Evolutionary conservation across 805 yeast species (phyloP).

Genomic region (Kluyveromyces wickerhamii): DNA sequence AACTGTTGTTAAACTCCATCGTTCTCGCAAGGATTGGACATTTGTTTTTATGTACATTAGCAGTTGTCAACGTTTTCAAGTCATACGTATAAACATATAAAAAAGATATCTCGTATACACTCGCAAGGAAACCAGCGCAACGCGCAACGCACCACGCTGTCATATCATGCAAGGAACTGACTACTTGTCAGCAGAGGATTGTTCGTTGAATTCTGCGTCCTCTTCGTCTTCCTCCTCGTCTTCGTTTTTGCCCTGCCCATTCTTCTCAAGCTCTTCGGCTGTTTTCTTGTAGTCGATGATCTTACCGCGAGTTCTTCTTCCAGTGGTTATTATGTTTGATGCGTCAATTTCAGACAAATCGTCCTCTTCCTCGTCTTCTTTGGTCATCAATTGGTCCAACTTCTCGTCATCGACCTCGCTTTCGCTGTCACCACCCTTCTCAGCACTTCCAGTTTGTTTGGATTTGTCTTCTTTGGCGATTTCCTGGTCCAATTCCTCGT

Average conservation of each 20-base stretch:
- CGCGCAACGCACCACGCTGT: too few relatives aligned
- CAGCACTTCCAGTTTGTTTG: conserved; percentile 27
- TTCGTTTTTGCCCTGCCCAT: conserved; percentile 32
- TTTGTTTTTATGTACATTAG: background rate
- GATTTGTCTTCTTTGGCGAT: conserved; percentile 48
- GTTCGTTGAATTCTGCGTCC: conserved; percentile 44
- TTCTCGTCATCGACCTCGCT: conserved; percentile 49
- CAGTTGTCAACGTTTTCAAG: too few relatives aligned
- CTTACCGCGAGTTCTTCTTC: conserved; percentile 86
- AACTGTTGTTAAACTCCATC: conserved; percentile 55
- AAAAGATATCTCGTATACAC: too few relatives aligned
- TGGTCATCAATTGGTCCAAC: conserved; percentile 36
- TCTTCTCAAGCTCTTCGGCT: conserved; percentile 55
- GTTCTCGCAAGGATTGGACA: background rate
- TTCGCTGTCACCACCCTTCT: conserved; percentile 35
- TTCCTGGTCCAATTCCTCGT: conserved; percentile 55
- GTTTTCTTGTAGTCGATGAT: conserved; percentile 80
- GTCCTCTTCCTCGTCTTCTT: conserved; percentile 67
- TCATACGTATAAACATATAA: too few relatives aligned
- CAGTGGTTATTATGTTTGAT: conserved; percentile 73
- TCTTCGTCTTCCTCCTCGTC: conserved; percentile 41
- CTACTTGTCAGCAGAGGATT: too few relatives aligned
- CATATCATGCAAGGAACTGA: too few relatives aligned
- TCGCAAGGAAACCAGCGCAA: too few relatives aligned
- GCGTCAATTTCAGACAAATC: conserved; percentile 74